Base-by-base conservation (phyloP, 179 eudicot genomes). In the Spergularia azorica region DNA sequence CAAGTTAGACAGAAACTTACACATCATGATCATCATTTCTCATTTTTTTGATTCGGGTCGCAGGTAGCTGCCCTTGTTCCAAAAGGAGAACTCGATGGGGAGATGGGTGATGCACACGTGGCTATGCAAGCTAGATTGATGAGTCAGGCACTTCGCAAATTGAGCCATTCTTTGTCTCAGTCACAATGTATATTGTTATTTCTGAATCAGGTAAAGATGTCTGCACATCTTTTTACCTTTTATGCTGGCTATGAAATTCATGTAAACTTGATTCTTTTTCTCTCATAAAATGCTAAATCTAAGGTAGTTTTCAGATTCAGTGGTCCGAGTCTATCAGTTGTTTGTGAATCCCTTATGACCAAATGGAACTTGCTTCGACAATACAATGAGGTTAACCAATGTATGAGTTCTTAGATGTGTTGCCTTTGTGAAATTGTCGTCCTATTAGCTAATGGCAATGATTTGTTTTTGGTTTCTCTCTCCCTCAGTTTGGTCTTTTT, bases 41-140 rank as follows among this genome's bases (percentile, higher is more conserved):
- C 39, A 12, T 36, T 26, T 46, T 52, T 4, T 26, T 17, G 11
- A 4, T 58, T 68, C 36, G 38, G 10, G 41, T 51, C 60, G 77
- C 86, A 93, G 98, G 99, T 95, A 63, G 99, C 99, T 73, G 98
- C 99, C 60, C 90, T 95, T 71, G 97, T 95, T 62, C 97, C 98
- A 15, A 95, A 89, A 84, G 89, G 93, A 77, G 99, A 95, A 84
- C 97, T 93, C 76, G 99, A 95, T 71, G 99, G 99, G 74, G 99
- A 95, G 84, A 95, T 95, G 97, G 99, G 99, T 46, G 99, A 95
- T 82, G 97, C 99, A 48, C 99, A 95, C 82, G 85, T 95, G 97
- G 99, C 99, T 71, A 93, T 95, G 98, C 99, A 95, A 90, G 99
- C 99, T 38, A 88, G 99, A 79, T 80, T 95, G 83, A 95, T 95